These are phyloP conservation scores for Citrullus amarus DNA, from an alignment of 306 rosid species.

Conservation along the genomic window DNA sequence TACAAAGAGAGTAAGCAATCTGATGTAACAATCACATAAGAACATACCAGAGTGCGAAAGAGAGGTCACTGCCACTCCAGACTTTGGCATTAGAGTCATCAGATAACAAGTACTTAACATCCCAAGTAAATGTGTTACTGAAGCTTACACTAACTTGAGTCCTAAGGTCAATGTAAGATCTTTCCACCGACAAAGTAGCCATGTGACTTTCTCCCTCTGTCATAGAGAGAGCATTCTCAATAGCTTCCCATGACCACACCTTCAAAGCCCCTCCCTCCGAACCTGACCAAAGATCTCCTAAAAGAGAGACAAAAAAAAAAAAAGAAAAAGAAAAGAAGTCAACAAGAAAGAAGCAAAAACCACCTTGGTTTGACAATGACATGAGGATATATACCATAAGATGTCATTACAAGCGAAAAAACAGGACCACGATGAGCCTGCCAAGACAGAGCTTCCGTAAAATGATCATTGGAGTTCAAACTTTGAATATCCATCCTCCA, in stretches of 20 bases:
- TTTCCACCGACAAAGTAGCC: slow-evolving; percentile 57
- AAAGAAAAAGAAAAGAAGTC: not conserved
- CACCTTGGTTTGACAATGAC: not conserved
- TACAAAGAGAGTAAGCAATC: not conserved
- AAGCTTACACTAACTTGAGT: slow-evolving; percentile 56
- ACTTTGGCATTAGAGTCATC: slow-evolving; percentile 65
- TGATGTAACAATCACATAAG: not conserved
- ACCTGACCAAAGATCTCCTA: slow-evolving; percentile 98
- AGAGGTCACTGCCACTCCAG: slow-evolving; percentile 80
- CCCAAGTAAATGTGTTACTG: slow-evolving; percentile 51
- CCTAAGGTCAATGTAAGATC: slow-evolving; percentile 87
- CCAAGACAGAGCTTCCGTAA: slow-evolving; percentile 47
- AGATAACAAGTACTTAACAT: slow-evolving; percentile 59
- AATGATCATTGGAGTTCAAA: not conserved
- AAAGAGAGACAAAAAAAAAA: not conserved
- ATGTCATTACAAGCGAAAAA: slow-evolving; percentile 31
- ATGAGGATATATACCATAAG: slow-evolving; percentile 22
- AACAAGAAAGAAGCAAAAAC: slow-evolving; percentile 12
- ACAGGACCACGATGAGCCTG: slow-evolving; percentile 40
- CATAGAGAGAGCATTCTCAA: slow-evolving; percentile 55
- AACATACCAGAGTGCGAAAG: slow-evolving; percentile 76
- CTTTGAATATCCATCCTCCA: slow-evolving; percentile 43
- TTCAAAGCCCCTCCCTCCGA: slow-evolving; percentile 76
- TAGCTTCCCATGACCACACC: slow-evolving; percentile 91
- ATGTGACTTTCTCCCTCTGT: slow-evolving; percentile 50